phyloP scores from a whole-genome alignment of 1,284 basidiomycete species.

The Ganoderma resinaceum region DNA sequence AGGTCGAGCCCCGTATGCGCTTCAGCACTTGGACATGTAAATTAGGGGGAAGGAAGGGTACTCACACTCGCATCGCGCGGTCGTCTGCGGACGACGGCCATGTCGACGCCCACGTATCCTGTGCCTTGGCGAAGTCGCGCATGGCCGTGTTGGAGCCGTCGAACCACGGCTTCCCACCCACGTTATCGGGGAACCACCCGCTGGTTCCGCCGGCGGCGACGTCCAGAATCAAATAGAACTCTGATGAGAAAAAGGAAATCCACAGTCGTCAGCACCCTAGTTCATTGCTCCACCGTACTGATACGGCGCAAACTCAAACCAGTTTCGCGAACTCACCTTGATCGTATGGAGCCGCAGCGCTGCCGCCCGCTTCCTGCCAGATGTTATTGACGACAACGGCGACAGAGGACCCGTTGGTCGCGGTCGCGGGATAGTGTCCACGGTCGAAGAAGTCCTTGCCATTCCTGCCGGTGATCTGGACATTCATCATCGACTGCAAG shows the following conservation, averaged over 20 bases:
- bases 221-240: constrained; percentile 84
- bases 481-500: constrained; percentile 58
- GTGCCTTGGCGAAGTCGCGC: constrained; percentile 70
- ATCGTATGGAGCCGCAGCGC: constrained; percentile 78
- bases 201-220: constrained; percentile 86
- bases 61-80: constrained; percentile 79
- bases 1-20: background rate
- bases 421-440: constrained; percentile 43
- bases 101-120: constrained; percentile 70
- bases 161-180: constrained; percentile 81
- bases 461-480: constrained; percentile 46
- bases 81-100: constrained; percentile 70
- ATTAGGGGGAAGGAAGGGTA: constrained; percentile 24
- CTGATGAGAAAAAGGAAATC: constrained; percentile 43
- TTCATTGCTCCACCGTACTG: background rate
- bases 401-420: constrained; percentile 53
- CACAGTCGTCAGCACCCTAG: background rate
- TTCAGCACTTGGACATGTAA: background rate
- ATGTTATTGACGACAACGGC: constrained; percentile 57
- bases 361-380: constrained; percentile 52
- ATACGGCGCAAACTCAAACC: background rate
- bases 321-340: constrained; percentile 52
- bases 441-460: constrained; percentile 49
- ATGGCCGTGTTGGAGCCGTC: constrained; percentile 72
- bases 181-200: constrained; percentile 86